Conservation (phyloP, 2,329 filamentous ascomycete genomes). For the Fusarium mexicanum region DNA sequence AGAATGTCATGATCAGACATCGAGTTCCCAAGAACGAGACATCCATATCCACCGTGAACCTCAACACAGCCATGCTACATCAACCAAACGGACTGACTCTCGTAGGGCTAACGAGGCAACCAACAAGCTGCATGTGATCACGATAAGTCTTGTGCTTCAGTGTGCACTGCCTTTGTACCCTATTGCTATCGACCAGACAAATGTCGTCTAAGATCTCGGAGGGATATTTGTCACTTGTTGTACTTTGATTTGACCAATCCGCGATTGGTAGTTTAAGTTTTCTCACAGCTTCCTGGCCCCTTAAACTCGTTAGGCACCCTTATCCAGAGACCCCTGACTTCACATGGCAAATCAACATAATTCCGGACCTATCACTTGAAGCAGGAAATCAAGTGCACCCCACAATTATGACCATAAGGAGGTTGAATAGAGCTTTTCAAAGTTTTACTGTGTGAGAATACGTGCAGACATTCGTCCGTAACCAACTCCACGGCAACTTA, state of each 20-base stretch:
- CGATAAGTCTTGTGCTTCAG: not conserved
- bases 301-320: conserved; percentile 8
- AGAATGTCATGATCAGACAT: conserved; percentile 12
- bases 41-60: conserved; percentile 16
- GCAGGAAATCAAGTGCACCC: conserved; percentile 22
- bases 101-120: conserved; percentile 7
- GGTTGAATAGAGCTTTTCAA: conserved; percentile 3
- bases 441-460: conserved; percentile 3
- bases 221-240: not conserved
- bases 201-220: not conserved
- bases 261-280: not conserved
- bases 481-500: conserved; percentile 27
- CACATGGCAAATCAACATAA: conserved; percentile 5
- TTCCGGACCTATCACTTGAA: conserved; percentile 9
- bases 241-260: not conserved
- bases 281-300: not conserved
- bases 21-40: conserved; percentile 6
- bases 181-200: conserved; percentile 1
- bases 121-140: not conserved
- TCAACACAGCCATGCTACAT: conserved; percentile 10
- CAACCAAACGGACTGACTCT: conserved; percentile 6
- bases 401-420: conserved; percentile 2
- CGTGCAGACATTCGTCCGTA: conserved; percentile 28
- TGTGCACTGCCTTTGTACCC: conserved; percentile 28
- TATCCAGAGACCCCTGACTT: conserved; percentile 3